Evolutionary conservation across 169 alveolate genomes (phyloP).

Genomic region (Perkinsus chesapeaki): DNA sequence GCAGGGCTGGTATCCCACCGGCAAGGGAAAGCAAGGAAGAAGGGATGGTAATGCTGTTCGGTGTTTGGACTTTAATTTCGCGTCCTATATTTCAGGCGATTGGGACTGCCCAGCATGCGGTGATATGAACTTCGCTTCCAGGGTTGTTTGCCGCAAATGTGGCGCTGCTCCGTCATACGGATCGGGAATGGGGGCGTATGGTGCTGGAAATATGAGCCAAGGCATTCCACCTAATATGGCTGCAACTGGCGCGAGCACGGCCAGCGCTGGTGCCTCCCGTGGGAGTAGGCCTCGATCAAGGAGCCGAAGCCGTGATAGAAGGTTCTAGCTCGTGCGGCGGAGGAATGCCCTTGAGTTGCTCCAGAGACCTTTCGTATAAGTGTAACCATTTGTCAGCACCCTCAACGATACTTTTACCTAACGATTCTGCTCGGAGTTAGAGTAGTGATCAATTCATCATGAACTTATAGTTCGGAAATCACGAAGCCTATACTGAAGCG

Average conservation of each 20-base stretch:
- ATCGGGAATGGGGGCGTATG: background rate
- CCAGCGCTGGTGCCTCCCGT: background rate
- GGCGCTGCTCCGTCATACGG: background rate
- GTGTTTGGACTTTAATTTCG: background rate
- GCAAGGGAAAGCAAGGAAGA: background rate
- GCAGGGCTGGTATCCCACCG: background rate
- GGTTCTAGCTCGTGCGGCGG: background rate
- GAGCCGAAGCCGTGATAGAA: background rate
- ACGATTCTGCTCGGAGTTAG: too few species aligned
- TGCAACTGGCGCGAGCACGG: background rate
- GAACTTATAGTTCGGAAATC: too few species aligned
- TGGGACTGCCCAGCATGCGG: background rate
- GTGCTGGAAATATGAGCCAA: background rate
- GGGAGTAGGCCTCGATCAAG: background rate
- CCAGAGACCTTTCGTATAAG: background rate
- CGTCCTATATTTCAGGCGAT: background rate
- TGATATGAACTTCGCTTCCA: background rate
- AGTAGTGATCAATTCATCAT: too few species aligned
- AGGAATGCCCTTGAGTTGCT: background rate
- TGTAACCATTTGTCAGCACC: background rate
- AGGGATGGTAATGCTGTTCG: background rate
- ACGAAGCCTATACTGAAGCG: too few species aligned
- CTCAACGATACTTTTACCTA: too few species aligned
- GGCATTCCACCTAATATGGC: background rate
- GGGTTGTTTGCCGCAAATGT: background rate